Conservation (phyloP, 179 eudicot genomes). For the Spergularia azorica region DNA sequence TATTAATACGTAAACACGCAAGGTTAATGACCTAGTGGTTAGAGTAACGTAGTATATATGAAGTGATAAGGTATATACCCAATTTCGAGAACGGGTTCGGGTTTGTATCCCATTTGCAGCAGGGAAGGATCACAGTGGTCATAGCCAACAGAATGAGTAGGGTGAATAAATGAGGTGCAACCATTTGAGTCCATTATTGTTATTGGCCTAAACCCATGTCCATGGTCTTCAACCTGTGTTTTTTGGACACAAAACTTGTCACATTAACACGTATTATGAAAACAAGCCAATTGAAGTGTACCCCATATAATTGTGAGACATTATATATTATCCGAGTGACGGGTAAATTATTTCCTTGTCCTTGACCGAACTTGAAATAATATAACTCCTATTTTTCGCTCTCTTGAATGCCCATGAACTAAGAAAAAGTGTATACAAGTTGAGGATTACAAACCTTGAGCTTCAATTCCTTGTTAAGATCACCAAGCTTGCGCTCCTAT, state of each 20-base stretch:
- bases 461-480: conserved; percentile 88
- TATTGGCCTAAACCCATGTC: conserved; percentile 42
- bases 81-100: conserved; percentile 22
- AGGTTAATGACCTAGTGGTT: neutral
- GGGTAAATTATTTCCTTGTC: no score
- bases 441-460: conserved; percentile 60
- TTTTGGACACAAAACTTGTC: neutral
- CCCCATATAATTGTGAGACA: no score
- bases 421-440: neutral
- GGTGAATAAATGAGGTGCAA: conserved; percentile 36
- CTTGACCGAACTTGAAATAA: no score
- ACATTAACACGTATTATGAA: no score
- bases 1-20: neutral
- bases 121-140: conserved; percentile 45
- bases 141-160: conserved; percentile 14
- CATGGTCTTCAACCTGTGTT: conserved; percentile 35
- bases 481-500: conserved; percentile 90
- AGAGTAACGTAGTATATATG: neutral
- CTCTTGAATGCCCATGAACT: neutral
- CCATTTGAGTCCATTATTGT: conserved; percentile 33
- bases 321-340: no score
- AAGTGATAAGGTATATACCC: no score
- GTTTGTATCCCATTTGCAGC: conserved; percentile 61
- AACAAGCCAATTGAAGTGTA: neutral
- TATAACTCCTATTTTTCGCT: no score